Evolutionary conservation across 345 rosid species (phyloP).

Genomic region (Lepidium aucheri): DNA sequence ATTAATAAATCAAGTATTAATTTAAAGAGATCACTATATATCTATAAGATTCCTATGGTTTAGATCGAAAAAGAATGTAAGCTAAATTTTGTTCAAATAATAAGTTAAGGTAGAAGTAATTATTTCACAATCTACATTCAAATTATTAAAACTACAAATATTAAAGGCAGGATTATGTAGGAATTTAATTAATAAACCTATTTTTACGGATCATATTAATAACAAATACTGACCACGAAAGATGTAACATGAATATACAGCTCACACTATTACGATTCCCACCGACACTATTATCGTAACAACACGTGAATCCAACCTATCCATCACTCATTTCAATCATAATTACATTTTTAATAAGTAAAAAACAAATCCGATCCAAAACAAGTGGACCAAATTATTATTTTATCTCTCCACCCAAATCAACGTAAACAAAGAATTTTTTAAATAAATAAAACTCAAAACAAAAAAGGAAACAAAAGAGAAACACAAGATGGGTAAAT

Average conservation of each 20-base stretch:
- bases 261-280: not conserved
- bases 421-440: not conserved
- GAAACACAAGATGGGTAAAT: not conserved
- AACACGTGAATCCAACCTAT: slow-evolving; percentile 1
- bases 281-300: slow-evolving; percentile 5
- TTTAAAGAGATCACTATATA: no score
- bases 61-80: not conserved
- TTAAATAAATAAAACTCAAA: not conserved
- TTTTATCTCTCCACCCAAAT: no score
- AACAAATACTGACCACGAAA: no score
- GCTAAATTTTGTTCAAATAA: not conserved
- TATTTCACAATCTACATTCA: slow-evolving; percentile 22
- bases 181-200: no score
- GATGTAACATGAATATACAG: no score
- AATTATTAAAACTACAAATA: slow-evolving; percentile 12
- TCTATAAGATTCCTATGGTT: not conserved
- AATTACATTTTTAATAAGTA: not conserved
- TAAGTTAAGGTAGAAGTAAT: not conserved
- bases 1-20: no score
- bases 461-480: not conserved
- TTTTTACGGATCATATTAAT: no score
- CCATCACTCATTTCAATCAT: not conserved
- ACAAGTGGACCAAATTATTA: no score
- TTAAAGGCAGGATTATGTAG: no score
- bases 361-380: not conserved